A percentile compares a stretch with the other conserved stretches of the same genome.
phyloP scores from a whole-genome alignment of 2,329 filamentous ascomycete genomes.

The Corynespora cassiicola region DNA sequence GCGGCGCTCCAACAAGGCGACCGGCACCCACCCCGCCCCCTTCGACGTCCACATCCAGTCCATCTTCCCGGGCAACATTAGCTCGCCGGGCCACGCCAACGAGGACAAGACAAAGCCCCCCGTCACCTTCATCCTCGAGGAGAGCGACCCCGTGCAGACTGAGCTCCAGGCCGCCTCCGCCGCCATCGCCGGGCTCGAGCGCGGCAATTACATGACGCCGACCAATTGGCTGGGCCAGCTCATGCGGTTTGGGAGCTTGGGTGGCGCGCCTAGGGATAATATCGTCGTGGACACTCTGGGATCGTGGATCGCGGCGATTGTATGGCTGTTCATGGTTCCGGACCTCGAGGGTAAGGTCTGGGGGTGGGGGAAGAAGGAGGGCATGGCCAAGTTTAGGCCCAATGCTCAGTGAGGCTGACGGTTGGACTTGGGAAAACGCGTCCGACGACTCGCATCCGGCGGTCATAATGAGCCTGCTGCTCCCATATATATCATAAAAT shows the following conservation, averaged over 20 bases:
- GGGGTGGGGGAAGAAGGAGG: conserved; percentile 64
- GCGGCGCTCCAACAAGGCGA: conserved; percentile 39
- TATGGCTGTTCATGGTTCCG: conserved; percentile 63
- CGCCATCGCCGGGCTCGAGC: conserved; percentile 77
- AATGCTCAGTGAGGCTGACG: conserved; percentile 38
- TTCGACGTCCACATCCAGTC: conserved; percentile 80
- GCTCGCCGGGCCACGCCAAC: conserved; percentile 73
- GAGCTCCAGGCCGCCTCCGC: conserved; percentile 77
- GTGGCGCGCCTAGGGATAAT: conserved; percentile 60
- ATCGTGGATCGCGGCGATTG: conserved; percentile 59
- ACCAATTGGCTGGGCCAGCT: conserved; percentile 74
- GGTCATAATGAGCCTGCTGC: no score
- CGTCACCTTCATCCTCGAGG: conserved; percentile 80
- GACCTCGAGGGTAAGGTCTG: conserved; percentile 65
- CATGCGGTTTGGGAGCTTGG: conserved; percentile 68
- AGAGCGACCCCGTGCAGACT: conserved; percentile 79
- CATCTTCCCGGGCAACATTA: conserved; percentile 84
- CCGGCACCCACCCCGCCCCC: conserved; percentile 52
- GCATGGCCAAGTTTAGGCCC: conserved; percentile 42
- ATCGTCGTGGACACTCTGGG: conserved; percentile 61
- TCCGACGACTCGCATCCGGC: no score
- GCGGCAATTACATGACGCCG: conserved; percentile 79
- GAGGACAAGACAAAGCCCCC: conserved; percentile 83
- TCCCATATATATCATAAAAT: no score
- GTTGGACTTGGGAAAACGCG: no score